phyloP scores from a whole-genome alignment of 306 rosid genomes.

The Cucurbita argyrosperma region DNA sequence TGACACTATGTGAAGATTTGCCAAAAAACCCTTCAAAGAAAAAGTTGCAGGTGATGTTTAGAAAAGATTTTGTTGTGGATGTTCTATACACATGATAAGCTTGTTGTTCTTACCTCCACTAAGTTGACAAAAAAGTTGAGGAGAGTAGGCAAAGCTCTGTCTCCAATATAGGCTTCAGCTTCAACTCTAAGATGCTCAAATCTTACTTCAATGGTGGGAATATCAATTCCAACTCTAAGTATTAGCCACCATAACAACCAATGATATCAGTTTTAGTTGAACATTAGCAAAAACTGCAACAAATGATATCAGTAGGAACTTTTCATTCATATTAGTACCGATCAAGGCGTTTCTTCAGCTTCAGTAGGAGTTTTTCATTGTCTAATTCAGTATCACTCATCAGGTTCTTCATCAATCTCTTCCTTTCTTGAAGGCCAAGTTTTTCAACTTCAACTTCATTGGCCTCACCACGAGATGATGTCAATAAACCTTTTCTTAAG shows the following conservation, averaged over 20 bases:
- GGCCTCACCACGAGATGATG: slow-evolving; percentile 23
- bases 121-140: slow-evolving; percentile 6
- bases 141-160: slow-evolving; percentile 13
- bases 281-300: no score
- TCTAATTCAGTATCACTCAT: slow-evolving; percentile 19
- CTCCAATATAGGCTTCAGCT: slow-evolving; percentile 9
- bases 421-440: slow-evolving; percentile 25
- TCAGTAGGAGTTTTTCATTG: slow-evolving; percentile 22
- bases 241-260: background rate
- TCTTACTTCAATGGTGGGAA: slow-evolving; percentile 11
- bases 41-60: background rate
- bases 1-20: slow-evolving; percentile 9
- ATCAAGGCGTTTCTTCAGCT: slow-evolving; percentile 52
- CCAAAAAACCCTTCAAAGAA: slow-evolving; percentile 16
- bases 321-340: slow-evolving; percentile 18
- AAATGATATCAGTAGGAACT: no score
- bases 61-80: background rate
- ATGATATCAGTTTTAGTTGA: no score
- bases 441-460: slow-evolving; percentile 35
- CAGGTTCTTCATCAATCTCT: slow-evolving; percentile 19
- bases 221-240: slow-evolving; percentile 11
- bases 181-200: slow-evolving; percentile 11
- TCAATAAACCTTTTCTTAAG: slow-evolving; percentile 49
- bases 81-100: background rate
- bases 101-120: background rate